phyloP scores from a whole-genome alignment of 257 asterid genomes.

The Gynochthodes officinalis region DNA sequence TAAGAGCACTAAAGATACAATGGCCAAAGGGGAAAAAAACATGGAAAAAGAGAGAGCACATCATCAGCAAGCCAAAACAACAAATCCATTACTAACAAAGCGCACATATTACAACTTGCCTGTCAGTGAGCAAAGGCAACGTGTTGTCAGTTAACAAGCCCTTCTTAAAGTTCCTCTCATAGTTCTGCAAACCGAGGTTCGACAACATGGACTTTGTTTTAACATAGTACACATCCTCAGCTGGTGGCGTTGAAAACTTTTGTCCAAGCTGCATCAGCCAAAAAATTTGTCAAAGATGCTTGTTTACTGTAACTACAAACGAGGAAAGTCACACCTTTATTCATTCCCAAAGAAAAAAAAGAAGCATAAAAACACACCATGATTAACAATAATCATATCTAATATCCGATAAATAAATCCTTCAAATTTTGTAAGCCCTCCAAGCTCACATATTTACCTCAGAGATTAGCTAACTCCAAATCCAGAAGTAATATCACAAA shows the following conservation, averaged over 20 bases:
- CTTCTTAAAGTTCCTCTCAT: slow-evolving; percentile 84
- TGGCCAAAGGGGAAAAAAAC: no score
- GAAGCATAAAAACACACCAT: neutral
- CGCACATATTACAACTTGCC: slow-evolving; percentile 31
- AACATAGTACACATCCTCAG: slow-evolving; percentile 56
- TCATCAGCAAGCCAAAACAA: no score
- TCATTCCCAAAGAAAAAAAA: neutral
- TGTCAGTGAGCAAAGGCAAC: slow-evolving; percentile 69
- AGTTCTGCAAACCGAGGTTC: slow-evolving; percentile 75
- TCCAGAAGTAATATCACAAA: neutral
- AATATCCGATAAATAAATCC: neutral
- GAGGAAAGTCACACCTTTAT: neutral
- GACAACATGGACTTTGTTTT: slow-evolving; percentile 59
- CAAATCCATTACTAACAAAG: neutral
- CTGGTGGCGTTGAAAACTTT: slow-evolving; percentile 75
- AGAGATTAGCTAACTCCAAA: neutral
- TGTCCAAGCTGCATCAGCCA: slow-evolving; percentile 64
- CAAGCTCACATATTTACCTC: neutral
- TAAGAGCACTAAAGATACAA: slow-evolving; percentile 60
- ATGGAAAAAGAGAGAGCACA: no score
- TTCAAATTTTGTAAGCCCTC: neutral
- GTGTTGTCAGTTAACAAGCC: slow-evolving; percentile 79
- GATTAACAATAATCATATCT: neutral
- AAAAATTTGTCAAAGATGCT: neutral
- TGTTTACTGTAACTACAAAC: neutral